Conservation (phyloP, 2,329 filamentous ascomycete genomes). For the Ascochyta viciae-villosae region DNA sequence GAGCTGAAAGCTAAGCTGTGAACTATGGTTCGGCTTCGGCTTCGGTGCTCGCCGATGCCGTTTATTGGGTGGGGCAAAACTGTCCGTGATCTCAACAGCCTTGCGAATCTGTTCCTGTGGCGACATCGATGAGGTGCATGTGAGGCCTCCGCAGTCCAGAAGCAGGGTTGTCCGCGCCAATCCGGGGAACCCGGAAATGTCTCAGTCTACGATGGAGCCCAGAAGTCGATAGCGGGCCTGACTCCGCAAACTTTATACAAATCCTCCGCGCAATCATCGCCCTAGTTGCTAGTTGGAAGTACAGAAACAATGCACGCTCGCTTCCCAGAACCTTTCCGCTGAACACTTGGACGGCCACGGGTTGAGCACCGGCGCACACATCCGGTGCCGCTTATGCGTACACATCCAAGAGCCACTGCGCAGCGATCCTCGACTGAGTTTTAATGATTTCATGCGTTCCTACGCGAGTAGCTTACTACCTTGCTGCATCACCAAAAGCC, state of each 20-base stretch:
- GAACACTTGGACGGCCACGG: background rate
- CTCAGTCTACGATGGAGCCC: background rate
- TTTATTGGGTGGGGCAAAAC: background rate
- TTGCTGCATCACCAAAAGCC: background rate
- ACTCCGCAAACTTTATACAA: constrained; percentile 9
- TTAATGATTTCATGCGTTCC: background rate
- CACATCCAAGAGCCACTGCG: background rate
- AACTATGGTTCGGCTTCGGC: background rate
- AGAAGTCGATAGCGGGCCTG: background rate
- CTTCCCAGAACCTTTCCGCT: too few relatives aligned
- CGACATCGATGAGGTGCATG: background rate
- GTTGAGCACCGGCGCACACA: background rate
- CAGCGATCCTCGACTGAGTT: background rate
- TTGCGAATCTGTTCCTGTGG: background rate
- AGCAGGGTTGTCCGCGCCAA: background rate
- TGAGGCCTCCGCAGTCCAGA: background rate
- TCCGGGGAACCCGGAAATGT: background rate
- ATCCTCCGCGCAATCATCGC: background rate
- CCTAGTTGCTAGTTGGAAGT: background rate
- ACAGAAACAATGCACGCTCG: background rate
- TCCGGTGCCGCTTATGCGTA: background rate
- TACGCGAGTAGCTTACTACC: background rate
- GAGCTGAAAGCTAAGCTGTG: constrained; percentile 18
- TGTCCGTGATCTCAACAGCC: background rate
- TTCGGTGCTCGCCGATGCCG: background rate